Conservation (phyloP, 805 yeast species). For the Sungouiella blattae region DNA sequence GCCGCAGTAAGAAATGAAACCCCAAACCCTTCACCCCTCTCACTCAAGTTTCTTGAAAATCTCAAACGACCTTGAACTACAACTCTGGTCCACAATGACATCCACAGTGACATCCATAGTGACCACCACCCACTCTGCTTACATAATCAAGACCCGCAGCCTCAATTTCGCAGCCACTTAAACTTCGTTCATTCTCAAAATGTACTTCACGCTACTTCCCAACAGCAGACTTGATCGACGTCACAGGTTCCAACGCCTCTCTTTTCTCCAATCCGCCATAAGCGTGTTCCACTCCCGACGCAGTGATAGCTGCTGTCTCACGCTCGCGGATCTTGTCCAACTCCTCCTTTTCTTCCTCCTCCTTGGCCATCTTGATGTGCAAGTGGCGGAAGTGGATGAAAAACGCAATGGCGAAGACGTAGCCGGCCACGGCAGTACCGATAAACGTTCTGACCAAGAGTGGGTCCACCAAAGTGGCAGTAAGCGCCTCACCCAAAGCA, state of each 20-base stretch:
- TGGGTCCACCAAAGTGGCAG: slow-evolving; percentile 41
- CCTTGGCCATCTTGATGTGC: slow-evolving; percentile 39
- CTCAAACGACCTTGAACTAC: too few species aligned
- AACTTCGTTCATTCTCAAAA: too few species aligned
- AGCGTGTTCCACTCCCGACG: background rate
- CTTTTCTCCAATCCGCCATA: slow-evolving; percentile 20
- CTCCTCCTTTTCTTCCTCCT: slow-evolving; percentile 15
- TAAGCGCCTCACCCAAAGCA: slow-evolving; percentile 42
- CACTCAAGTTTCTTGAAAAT: too few species aligned
- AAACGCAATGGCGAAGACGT: slow-evolving; percentile 30
- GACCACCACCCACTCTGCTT: too few species aligned
- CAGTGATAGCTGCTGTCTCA: background rate
- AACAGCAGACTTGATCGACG: slow-evolving; percentile 27
- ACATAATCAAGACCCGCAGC: too few species aligned
- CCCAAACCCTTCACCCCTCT: too few species aligned
- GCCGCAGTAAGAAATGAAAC: too few species aligned
- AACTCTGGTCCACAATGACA: too few species aligned
- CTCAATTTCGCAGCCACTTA: too few species aligned
- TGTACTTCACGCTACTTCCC: too few species aligned
- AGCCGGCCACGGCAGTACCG: slow-evolving; percentile 36
- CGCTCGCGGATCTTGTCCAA: background rate
- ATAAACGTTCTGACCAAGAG: slow-evolving; percentile 41
- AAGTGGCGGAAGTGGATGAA: slow-evolving; percentile 36
- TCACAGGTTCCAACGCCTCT: slow-evolving; percentile 22
- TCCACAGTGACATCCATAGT: too few species aligned